These are phyloP conservation scores for Phlebopus sp. DNA, from an alignment of 1,284 basidiomycete genomes.

Conservation along the genomic window DNA sequence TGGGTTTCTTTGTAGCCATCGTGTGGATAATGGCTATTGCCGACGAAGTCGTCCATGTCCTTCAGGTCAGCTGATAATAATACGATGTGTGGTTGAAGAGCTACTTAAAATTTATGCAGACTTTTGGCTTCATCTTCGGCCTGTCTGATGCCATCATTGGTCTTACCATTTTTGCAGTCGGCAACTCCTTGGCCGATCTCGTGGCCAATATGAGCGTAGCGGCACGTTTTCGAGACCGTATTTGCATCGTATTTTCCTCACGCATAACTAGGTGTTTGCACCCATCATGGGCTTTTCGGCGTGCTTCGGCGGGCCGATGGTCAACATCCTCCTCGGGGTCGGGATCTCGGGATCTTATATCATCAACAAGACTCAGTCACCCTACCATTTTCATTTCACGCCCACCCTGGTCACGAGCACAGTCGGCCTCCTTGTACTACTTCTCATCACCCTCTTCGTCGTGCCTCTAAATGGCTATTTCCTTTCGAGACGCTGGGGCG, in stretches of 20 bases:
- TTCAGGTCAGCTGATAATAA: conserved; percentile 56
- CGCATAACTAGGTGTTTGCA: conserved; percentile 58
- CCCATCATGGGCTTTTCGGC: conserved; percentile 91
- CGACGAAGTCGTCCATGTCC: conserved; percentile 87
- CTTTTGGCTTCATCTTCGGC: conserved; percentile 90
- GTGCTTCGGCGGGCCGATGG: conserved; percentile 94
- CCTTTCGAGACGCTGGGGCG: conserved; percentile 78
- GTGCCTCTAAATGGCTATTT: conserved; percentile 85
- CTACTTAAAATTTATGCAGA: conserved; percentile 43
- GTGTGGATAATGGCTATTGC: conserved; percentile 97
- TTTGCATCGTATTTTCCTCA: not conserved
- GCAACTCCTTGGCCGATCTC: conserved; percentile 94
- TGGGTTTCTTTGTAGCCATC: conserved; percentile 86
- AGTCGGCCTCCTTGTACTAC: conserved; percentile 71
- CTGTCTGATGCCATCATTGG: conserved; percentile 98
- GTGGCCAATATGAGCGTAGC: conserved; percentile 96
- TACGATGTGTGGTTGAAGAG: not conserved
- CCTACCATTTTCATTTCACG: conserved; percentile 75
- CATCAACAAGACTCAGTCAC: conserved; percentile 54
- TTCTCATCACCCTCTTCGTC: conserved; percentile 76
- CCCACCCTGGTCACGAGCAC: conserved; percentile 83
- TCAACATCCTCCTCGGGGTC: conserved; percentile 92
- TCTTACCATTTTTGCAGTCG: conserved; percentile 93
- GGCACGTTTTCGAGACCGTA: conserved; percentile 39
- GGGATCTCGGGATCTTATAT: conserved; percentile 79